Percentiles rank a stretch among this genome's conserved stretches.
phyloP scores from a whole-genome alignment of 2,329 filamentous ascomycete species.

The Coniella vitis region DNA sequence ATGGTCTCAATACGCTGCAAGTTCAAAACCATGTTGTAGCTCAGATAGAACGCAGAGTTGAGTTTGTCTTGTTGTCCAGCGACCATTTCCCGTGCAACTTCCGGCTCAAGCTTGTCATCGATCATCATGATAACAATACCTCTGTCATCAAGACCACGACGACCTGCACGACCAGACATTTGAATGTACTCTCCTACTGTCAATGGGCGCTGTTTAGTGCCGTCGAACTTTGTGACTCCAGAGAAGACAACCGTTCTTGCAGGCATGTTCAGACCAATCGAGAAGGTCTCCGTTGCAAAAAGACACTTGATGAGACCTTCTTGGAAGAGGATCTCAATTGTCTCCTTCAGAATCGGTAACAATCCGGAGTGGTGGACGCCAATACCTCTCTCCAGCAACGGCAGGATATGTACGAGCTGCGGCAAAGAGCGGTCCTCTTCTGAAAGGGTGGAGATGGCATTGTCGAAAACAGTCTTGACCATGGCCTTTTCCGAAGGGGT shows the following conservation, averaged over 20 bases:
- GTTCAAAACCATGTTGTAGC: constrained; percentile 99
- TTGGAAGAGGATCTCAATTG: constrained; percentile 97
- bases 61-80: constrained; percentile 94
- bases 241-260: constrained; percentile 99
- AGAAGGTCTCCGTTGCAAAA: constrained; percentile 97
- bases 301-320: constrained; percentile 96
- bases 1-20: constrained; percentile 97
- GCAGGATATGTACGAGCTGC: constrained; percentile 86
- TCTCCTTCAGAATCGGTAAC: constrained; percentile 93
- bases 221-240: constrained; percentile 91
- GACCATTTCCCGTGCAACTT: constrained; percentile 89
- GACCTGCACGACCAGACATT: constrained; percentile 95
- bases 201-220: constrained; percentile 69
- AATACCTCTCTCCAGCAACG: constrained; percentile 82
- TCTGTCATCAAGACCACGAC: constrained; percentile 92
- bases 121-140: constrained; percentile 99
- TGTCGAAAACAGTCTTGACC: constrained; percentile 90
- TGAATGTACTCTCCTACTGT: constrained; percentile 96
- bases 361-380: constrained; percentile 96
- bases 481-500: constrained; percentile 91
- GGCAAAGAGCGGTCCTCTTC: constrained; percentile 84
- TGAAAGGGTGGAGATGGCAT: constrained; percentile 84
- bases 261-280: constrained; percentile 97
- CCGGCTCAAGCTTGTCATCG: constrained; percentile 89
- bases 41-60: constrained; percentile 94